Base-by-base conservation (phyloP, 1,284 basidiomycete genomes). In the Erythrobasidium hasegawianum region DNA sequence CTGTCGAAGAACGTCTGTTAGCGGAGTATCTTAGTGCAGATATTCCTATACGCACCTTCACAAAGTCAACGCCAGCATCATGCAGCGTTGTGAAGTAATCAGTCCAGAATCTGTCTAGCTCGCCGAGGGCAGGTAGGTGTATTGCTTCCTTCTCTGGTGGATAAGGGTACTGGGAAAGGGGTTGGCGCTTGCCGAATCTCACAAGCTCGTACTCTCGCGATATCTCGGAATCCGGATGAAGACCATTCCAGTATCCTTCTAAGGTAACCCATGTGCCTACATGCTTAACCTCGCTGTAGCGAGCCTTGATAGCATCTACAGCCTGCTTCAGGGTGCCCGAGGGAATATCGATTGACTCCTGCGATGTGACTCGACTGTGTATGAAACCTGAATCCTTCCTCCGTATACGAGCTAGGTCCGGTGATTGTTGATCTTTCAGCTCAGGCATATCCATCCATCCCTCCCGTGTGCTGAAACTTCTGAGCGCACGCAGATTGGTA, bases 211-310 rank as follows among this genome's bases (percentile, higher is more conserved):
- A 70, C 18, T 18, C 14, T n/a, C 67, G 38, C 18, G 69, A 57
- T 22, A 71, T 55, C 1, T 60, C 27, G 2, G 47, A 38, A 41
- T 61, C 52, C 1, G 72, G 73, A 18, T 71, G 60, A 2, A 73
- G 13, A 3, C 69, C 69, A 24, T 71, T 52, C 73, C 73, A 74
- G 59, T 74, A 71, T 1, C 73, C 72, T 18, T 66, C 41, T 7
- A 73, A 41, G 14, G 73, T 74, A 57, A 74, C 64, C 73, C 73
- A 74, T 1, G 72, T 70, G 1, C 73, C 73, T 14, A 73, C 64
- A 13, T 27, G 47, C 41, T 68, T 66, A 18, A 74, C 53, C 14
- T 69, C 68, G 5, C 57, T 62, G 27, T 47, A 69, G 4, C 26
- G 38, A 2, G 14, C 4, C 68, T 66, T 60, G 27, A 68, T 13